These are phyloP conservation scores for Xylaria sp. DNA, from an alignment of 2,329 filamentous ascomycete species.

Conservation along the genomic window DNA sequence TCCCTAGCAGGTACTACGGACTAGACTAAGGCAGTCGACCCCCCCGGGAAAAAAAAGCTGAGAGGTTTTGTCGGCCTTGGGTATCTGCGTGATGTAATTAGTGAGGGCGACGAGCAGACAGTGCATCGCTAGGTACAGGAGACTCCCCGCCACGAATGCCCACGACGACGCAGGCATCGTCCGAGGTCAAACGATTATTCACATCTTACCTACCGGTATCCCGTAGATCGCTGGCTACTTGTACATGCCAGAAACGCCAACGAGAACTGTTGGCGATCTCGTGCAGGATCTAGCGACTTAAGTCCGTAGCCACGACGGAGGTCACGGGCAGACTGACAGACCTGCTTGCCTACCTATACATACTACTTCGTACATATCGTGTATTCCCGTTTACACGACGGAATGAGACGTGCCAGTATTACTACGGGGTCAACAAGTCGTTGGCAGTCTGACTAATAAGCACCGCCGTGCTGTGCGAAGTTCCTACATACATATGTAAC, in stretches of 20 bases:
- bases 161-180: too few relatives aligned
- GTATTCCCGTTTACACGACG: too few relatives aligned
- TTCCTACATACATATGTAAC: background rate
- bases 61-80: background rate
- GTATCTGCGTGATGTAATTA: background rate
- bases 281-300: background rate
- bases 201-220: slow-evolving; percentile 10
- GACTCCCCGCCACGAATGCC: slow-evolving; percentile 32
- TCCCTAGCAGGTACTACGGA: background rate
- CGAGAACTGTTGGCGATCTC: slow-evolving; percentile 1
- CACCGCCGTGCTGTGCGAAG: background rate
- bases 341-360: background rate
- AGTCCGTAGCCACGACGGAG: background rate
- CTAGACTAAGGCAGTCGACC: too few relatives aligned
- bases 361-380: background rate
- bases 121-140: background rate
- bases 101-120: slow-evolving; percentile 19
- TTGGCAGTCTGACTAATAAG: background rate
- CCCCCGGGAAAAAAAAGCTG: background rate
- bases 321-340: background rate
- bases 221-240: background rate
- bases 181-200: slow-evolving; percentile 37
- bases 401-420: background rate
- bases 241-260: slow-evolving; percentile 13
- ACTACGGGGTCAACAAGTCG: background rate